Conservation (phyloP, 345 rosid genomes). For the Litchi chinensis region DNA sequence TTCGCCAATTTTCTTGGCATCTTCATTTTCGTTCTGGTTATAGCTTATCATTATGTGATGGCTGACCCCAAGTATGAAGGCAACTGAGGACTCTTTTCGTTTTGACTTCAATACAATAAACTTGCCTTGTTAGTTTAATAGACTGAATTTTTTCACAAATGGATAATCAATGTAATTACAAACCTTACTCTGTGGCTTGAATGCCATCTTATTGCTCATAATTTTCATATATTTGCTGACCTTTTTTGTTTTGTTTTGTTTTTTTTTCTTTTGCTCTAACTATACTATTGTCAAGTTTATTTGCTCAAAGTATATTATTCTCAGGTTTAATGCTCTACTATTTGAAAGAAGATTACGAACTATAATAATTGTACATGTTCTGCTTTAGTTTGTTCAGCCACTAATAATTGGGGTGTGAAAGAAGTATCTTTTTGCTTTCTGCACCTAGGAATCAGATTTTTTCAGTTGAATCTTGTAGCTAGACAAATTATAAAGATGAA, state of each 20-base stretch:
- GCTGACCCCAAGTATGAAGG: constrained; percentile 84
- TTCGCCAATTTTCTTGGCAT: constrained; percentile 78
- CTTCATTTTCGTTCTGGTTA: constrained; percentile 71
- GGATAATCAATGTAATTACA: constrained; percentile 21
- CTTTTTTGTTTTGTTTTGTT: too few relatives aligned
- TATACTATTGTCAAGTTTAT: not conserved
- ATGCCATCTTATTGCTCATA: constrained; percentile 11
- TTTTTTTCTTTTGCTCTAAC: not conserved
- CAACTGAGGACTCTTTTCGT: constrained; percentile 28
- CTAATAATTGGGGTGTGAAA: not conserved
- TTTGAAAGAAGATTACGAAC: not conserved
- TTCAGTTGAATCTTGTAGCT: not conserved
- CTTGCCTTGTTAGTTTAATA: constrained; percentile 20
- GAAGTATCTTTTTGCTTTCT: not conserved
- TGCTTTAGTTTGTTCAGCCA: not conserved
- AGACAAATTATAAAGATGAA: too few relatives aligned
- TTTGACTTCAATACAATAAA: not conserved
- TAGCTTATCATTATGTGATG: constrained; percentile 78
- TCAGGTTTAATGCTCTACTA: not conserved
- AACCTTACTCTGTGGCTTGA: constrained; percentile 10
- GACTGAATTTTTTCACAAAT: constrained; percentile 21
- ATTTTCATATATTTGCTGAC: not conserved
- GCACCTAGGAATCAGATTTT: not conserved
- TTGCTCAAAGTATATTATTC: not conserved
- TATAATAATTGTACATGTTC: not conserved